phyloP scores from a whole-genome alignment of 2,329 filamentous ascomycete species.

The Geoglossum cookeanum region DNA sequence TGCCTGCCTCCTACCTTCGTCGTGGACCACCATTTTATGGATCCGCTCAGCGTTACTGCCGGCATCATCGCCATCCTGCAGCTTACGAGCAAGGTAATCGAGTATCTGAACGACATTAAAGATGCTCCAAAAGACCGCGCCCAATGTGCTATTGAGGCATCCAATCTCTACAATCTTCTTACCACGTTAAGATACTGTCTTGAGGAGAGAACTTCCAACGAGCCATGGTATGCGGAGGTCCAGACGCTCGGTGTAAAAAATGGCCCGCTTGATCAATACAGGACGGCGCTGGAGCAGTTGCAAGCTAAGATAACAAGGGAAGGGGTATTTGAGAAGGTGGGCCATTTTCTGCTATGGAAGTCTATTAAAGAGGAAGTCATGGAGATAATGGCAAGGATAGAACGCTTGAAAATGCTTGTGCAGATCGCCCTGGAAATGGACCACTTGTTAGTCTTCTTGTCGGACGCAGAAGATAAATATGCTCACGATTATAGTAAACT shows the following conservation, averaged over 20 bases:
- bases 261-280: neutral
- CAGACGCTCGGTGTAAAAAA: neutral
- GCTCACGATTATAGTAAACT: neutral
- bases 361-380: neutral
- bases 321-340: neutral
- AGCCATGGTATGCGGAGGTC: neutral
- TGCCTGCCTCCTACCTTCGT: too few relatives aligned
- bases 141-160: neutral
- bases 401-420: neutral
- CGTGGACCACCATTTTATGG: neutral
- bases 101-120: constrained; percentile 4
- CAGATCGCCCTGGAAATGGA: neutral
- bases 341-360: neutral
- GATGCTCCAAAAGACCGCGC: constrained; percentile 4
- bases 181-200: neutral
- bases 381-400: neutral
- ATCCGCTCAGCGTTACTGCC: neutral
- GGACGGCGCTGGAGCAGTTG: neutral
- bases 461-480: neutral
- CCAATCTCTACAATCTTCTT: neutral
- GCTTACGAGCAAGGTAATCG: neutral
- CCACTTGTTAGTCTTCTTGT: neutral
- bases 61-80: constrained; percentile 5
- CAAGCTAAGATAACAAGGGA: neutral
- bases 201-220: neutral